Percentiles rank a stretch among this genome's conserved stretches.
phyloP scores from a whole-genome alignment of 805 yeast genomes.

The Pichia nanzhaoensis region DNA sequence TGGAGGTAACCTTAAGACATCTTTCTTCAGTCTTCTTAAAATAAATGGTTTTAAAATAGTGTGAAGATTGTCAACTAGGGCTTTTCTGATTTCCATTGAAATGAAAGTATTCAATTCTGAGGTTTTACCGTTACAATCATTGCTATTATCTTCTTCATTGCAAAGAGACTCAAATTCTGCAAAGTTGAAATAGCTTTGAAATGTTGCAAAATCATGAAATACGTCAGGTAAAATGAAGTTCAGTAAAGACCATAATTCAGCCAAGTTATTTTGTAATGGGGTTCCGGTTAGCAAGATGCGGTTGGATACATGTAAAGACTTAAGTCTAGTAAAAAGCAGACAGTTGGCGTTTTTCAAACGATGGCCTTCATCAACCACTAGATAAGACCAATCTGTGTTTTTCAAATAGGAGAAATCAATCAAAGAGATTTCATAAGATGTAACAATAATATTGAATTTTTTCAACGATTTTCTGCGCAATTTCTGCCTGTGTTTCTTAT shows the following conservation, averaged over 20 bases:
- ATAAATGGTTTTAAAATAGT: slow-evolving; percentile 84
- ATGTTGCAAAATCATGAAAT: slow-evolving; percentile 80
- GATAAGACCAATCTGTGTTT: slow-evolving; percentile 62
- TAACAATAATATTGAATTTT: slow-evolving; percentile 51
- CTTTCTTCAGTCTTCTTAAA: slow-evolving; percentile 71
- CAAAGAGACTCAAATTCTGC: slow-evolving; percentile 44
- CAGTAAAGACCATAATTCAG: slow-evolving; percentile 86
- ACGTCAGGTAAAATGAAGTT: slow-evolving; percentile 91
- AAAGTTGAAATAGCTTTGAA: slow-evolving; percentile 93
- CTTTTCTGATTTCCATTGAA: slow-evolving; percentile 49
- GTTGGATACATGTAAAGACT: slow-evolving; percentile 59
- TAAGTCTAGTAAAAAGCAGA: slow-evolving; percentile 63
- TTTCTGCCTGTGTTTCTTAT: slow-evolving; percentile 46
- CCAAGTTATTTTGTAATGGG: slow-evolving; percentile 84
- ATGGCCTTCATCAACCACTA: slow-evolving; percentile 95
- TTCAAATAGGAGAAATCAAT: slow-evolving; percentile 56
- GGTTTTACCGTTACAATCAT: slow-evolving; percentile 7
- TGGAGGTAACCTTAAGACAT: slow-evolving; percentile 72
- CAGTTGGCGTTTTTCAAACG: slow-evolving; percentile 82
- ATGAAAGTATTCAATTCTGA: slow-evolving; percentile 44
- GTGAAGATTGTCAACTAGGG: slow-evolving; percentile 70
- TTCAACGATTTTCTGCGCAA: slow-evolving; percentile 30
- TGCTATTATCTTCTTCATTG: slow-evolving; percentile 24
- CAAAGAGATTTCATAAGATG: slow-evolving; percentile 77
- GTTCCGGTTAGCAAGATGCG: slow-evolving; percentile 89